Percentiles rank a stretch among this genome's conserved stretches.
Conservation (phyloP, 2,329 filamentous ascomycete genomes). For the Microdochium trichocladiopsis region DNA sequence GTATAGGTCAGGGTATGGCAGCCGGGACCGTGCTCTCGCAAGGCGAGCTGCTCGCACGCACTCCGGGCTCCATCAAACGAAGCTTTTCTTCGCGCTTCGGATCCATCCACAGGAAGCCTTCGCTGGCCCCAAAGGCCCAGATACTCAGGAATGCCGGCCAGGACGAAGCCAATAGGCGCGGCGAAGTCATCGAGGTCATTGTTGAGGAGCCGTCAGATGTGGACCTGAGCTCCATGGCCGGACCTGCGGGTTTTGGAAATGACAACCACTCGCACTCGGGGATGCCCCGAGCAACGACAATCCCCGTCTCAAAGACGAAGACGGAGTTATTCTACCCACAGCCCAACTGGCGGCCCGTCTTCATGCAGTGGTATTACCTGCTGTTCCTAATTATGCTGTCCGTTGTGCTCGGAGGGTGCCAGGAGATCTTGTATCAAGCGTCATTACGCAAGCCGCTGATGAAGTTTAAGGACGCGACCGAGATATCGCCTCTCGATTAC, state of each 20-base stretch:
- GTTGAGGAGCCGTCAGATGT: constrained; percentile 36
- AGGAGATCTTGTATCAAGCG: constrained; percentile 48
- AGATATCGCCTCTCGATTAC: constrained; percentile 45
- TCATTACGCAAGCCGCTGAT: constrained; percentile 38
- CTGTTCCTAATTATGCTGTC: constrained; percentile 46
- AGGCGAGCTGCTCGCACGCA: constrained; percentile 38
- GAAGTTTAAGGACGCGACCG: constrained; percentile 38
- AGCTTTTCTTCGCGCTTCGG: constrained; percentile 33
- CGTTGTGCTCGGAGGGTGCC: constrained; percentile 37
- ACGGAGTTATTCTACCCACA: constrained; percentile 52
- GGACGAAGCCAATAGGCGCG: constrained; percentile 51
- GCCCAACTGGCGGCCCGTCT: constrained; percentile 60
- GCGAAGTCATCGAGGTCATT: constrained; percentile 53
- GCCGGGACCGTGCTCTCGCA: constrained; percentile 39
- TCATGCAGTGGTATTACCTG: constrained; percentile 58
- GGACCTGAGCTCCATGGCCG: constrained; percentile 46
- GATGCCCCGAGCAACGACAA: constrained; percentile 26
- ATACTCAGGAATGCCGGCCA: constrained; percentile 42
- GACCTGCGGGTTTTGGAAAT: constrained; percentile 22
- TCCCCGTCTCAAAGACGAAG: constrained; percentile 27
- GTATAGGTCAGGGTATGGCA: constrained; percentile 46
- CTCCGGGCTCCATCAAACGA: constrained; percentile 18
- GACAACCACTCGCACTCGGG: constrained; percentile 13
- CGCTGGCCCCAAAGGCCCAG: constrained; percentile 24
- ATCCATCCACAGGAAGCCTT: constrained; percentile 22